Evolutionary conservation across 2,329 filamentous ascomycete genomes (phyloP), one percentile per base, ranked within the genome.

Genomic region (Sphaerulina populicola): DNA sequence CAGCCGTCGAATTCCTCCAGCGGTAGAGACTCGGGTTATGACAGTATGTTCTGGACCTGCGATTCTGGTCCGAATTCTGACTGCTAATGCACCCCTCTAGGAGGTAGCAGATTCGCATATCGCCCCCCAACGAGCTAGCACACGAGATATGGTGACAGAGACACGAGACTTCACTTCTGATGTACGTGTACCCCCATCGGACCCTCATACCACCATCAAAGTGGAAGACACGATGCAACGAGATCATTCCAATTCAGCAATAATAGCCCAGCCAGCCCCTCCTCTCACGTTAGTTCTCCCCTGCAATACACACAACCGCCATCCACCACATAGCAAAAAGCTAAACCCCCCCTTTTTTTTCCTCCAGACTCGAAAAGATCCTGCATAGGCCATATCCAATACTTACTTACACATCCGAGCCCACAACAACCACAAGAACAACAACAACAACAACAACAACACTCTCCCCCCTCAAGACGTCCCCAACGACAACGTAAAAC

Each of bases 321-420:
- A 6, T 33, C 12, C n/a, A 40, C 45, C 51, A n/a, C 18, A 54
- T 39, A 23, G 8, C 21, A 6, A 14, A 6, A 4, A 39, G n/a
- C 18, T 18, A 18, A 5, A 39, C 8, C 3, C n/a, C n/a, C n/a
- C n/a, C n/a, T n/a, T n/a, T n/a, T n/a, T n/a, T n/a, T 15, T 15
- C 14, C 40, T n/a, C 6, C 21, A 60, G 58, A 10, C 51, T 60
- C 31, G 58, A 60, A 44, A 44, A 46, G 55, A 14, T 56, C 58
- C 2, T 60, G 58, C 36, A 58, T 60, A 54, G 49, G 49, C 3
- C 58, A 60, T 38, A 53, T 57, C 12, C 58, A 60, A 36, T 60
- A 58, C 37, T 49, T 60, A 58, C 37, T 49, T 60, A 11, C 55
- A 56, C 43, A 54, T 60, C 29, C 52, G 58, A 39, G 58, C 58